Evolutionary conservation across 2,329 filamentous ascomycete genomes (phyloP), one percentile per base, ranked within the genome.

Genomic region (Scedosporium aurantiacum): DNA sequence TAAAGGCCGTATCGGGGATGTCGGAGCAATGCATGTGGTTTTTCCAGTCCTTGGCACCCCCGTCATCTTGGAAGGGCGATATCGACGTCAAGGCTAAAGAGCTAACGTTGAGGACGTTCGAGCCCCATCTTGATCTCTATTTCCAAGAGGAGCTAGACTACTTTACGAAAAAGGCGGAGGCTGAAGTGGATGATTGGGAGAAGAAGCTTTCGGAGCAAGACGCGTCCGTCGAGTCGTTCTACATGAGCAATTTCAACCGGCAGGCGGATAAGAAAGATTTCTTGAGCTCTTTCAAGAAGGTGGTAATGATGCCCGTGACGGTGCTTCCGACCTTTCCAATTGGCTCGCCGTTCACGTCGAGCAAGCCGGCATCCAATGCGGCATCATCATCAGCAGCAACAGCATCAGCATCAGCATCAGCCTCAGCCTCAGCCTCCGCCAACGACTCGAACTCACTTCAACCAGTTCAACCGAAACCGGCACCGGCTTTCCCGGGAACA

Each of bases 261-360:
- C 91, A 96, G 71, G 94, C 91, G 1, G 94, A 95, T 65, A 99
- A 99, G 75, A 90, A 91, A 66, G 94, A 99, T 71, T 99, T 99
- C 68, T 72, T 99, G 64, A 94, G 87, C 55, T 96, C 92, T 0
- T 99, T 99, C 79, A 97, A 91, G 70, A 97, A 97, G 73, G 94
- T 99, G 7, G 90, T 99, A 65, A 97, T 99, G 92, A 95, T 96
- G 86, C 94, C 94, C 2, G 93, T 99, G 57, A 96, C 90, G 60
- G 93, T 91, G 7, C 78, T 97, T 3, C 90, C 91, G 1, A 86
- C 82, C 56, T 83, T 90, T 63, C 74, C 82, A 5, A 76, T 83
- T 58, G 77, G 78, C 7, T 83, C 78, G n/a, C 80, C 80, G 61
- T 90, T 85, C 69, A 80, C 75, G 63, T 74, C 73, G 41, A 70